phyloP scores from a whole-genome alignment of 2,329 filamentous ascomycete genomes.

The Dactylellina haptotyla region DNA sequence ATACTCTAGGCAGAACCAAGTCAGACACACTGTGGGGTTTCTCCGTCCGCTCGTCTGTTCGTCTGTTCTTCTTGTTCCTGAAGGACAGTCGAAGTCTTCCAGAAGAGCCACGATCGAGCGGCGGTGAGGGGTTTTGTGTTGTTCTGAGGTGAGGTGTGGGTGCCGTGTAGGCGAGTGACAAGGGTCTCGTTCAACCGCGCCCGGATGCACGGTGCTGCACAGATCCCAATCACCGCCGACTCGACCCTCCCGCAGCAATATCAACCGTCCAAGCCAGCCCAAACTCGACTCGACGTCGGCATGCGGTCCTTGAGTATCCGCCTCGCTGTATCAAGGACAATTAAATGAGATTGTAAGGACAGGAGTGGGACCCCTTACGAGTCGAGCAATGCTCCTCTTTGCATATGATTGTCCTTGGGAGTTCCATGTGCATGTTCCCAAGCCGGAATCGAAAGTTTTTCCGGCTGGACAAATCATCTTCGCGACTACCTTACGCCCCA shows the following conservation, averaged over 20 bases:
- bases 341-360: constrained; percentile 33
- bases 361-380: constrained; percentile 20
- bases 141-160: constrained; percentile 48
- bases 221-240: constrained; percentile 28
- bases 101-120: not conserved
- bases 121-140: constrained; percentile 51
- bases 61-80: constrained; percentile 24
- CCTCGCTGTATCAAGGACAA: constrained; percentile 15
- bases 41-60: constrained; percentile 7
- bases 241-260: not conserved
- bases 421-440: constrained; percentile 1
- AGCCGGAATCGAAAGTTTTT: constrained; percentile 38
- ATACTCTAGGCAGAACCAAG: constrained; percentile 30
- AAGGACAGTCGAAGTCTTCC: constrained; percentile 12
- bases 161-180: constrained; percentile 48
- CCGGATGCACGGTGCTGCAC: constrained; percentile 44
- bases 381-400: constrained; percentile 19
- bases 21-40: constrained; percentile 31
- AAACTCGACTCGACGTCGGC: constrained; percentile 11
- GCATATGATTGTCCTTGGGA: constrained; percentile 12
- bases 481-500: not conserved
- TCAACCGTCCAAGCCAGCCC: constrained; percentile 1
- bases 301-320: constrained; percentile 5
- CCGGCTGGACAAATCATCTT: constrained; percentile 12
- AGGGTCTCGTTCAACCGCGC: constrained; percentile 48